Conservation (phyloP, 345 rosid species). For the Pugionium dolabratum region DNA sequence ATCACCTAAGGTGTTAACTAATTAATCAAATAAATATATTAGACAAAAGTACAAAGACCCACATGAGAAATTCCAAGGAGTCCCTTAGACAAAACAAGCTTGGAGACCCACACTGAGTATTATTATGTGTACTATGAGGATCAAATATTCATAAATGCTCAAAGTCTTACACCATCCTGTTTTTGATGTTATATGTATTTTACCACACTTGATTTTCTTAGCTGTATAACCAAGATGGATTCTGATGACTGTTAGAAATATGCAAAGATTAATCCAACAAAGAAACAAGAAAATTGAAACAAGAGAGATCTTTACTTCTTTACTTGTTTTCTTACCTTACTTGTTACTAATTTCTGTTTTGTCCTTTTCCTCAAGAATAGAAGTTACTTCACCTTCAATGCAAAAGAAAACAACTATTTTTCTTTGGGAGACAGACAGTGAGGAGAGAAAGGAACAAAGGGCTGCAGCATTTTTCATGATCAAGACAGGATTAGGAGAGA, state of each 20-base stretch:
- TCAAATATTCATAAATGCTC: conserved; percentile 26
- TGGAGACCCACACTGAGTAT: conserved; percentile 43
- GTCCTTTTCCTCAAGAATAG: conserved; percentile 28
- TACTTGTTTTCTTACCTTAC: no score
- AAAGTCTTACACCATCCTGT: no score
- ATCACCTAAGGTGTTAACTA: no score
- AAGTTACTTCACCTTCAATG: conserved; percentile 26
- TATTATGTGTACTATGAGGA: conserved; percentile 43
- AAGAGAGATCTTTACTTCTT: no score
- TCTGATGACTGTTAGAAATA: no score
- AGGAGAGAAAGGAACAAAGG: conserved; percentile 33
- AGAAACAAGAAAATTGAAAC: no score
- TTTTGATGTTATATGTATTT: no score
- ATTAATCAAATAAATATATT: not conserved
- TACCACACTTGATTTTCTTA: no score
- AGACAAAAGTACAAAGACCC: conserved; percentile 38
- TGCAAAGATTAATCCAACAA: no score
- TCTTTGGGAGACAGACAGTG: conserved; percentile 9
- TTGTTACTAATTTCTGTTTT: conserved; percentile 20
- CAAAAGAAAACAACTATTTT: conserved; percentile 20
- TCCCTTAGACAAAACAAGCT: conserved; percentile 24
- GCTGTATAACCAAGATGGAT: no score
- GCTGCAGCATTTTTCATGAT: conserved; percentile 46
- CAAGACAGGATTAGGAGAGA: conserved; percentile 39
- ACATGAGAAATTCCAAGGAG: conserved; percentile 33